Evolutionary conservation across 768 basidiomycete genomes (phyloP), one percentile per base, ranked within the genome.

Genomic region (Trametes gibbosa): DNA sequence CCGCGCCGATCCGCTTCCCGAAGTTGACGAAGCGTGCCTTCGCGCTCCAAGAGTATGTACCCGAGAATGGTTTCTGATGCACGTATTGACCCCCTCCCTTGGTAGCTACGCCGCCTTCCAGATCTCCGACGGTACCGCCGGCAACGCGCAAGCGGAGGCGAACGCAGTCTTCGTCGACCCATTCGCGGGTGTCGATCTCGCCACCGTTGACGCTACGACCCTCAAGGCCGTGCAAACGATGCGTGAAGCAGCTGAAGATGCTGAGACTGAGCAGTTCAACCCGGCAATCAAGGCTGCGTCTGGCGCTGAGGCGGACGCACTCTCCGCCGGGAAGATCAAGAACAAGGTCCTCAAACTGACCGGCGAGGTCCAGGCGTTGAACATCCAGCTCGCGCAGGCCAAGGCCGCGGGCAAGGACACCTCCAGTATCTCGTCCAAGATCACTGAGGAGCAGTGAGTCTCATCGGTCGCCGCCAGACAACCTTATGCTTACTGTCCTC

Each of bases 281-380:
- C 75, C 75, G 27, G 64, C 64, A 29, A 75, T 76, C 57, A 70
- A 61, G 17, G 73, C 72, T 24, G 74, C 75, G 3, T 59, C 65
- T 19, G 74, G 74, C 24, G 71, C 63, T n/a, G 68, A 56, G 58
- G 68, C 74, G 35, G 67, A 58, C 39, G 76, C 74, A 3, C 72
- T 78, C 37, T 63, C 68, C 52, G 66, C 66, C 56, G 76, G 76
- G 29, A 77, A 76, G 71, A 76, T 72, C 61, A 73, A 78, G 75
- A 78, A 78, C 72, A 78, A 78, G 69, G 76, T 78, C 19, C 63
- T 78, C 25, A 78, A 78, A 68, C 69, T 78, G 53, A 75, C 75
- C 51, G 76, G 71, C 19, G 69, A 71, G 53, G 66, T 70, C 24
- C 74, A 75, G 63, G 69, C 63, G 40, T 58, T 73, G 25, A 69